Percentiles rank a stretch among this genome's conserved stretches.
These are phyloP conservation scores for Crithidia bombi DNA, from an alignment of 208 protist genomes.

Conservation along the genomic window DNA sequence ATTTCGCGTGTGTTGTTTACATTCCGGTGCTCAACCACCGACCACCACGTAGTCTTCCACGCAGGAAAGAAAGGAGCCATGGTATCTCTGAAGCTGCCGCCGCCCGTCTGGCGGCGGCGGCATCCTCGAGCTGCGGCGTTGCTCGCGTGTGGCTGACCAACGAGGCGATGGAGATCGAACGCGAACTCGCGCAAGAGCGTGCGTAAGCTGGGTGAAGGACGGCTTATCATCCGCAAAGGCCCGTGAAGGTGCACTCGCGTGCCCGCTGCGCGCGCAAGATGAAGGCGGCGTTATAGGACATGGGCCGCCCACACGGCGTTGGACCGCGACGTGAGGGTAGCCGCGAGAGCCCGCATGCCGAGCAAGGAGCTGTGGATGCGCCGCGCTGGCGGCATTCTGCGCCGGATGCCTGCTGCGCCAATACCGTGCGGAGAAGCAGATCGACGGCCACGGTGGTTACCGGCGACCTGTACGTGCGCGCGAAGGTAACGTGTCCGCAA, in stretches of 20 bases:
- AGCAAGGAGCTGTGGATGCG: constrained; percentile 98
- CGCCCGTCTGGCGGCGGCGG: constrained; percentile 98
- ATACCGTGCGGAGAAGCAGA: constrained; percentile 98
- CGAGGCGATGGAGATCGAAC: constrained; percentile 97
- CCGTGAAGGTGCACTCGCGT: constrained; percentile 95
- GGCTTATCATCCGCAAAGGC: constrained; percentile 97
- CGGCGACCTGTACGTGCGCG: constrained; percentile 97
- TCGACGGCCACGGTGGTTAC: constrained; percentile 98
- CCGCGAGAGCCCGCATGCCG: constrained; percentile 96
- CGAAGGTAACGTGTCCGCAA: constrained; percentile 99
- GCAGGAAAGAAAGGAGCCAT: constrained; percentile 18
- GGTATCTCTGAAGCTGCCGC: constrained; percentile 94
- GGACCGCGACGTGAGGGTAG: constrained; percentile 98
- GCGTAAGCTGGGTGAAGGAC: constrained; percentile 97
- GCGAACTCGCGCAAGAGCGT: constrained; percentile 97
- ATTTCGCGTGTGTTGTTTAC: too few relatives aligned
- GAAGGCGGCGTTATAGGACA: constrained; percentile 93
- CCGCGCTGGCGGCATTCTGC: constrained; percentile 97
- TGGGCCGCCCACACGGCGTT: constrained; percentile 93
- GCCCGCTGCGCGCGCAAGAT: constrained; percentile 90
- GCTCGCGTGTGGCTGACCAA: constrained; percentile 98
- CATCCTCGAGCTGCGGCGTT: constrained; percentile 98
- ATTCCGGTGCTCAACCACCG: too few relatives aligned
- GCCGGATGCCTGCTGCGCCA: constrained; percentile 97
- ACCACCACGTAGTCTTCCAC: constrained; percentile 2